phyloP scores from a whole-genome alignment of 2,329 filamentous ascomycete genomes.

The Ophiostoma ulmi region DNA sequence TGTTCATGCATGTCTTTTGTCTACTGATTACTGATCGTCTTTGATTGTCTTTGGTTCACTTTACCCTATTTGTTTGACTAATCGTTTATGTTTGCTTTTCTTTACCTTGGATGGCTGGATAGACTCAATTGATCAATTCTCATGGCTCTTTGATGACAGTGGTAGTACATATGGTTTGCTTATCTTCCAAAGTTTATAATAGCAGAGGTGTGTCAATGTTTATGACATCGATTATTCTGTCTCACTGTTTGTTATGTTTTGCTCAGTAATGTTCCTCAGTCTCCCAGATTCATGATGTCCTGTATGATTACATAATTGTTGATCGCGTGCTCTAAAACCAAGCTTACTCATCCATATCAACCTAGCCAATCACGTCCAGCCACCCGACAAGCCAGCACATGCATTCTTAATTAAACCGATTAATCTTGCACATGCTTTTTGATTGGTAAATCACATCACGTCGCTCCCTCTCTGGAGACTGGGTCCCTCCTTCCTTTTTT shows the following conservation, averaged over 20 bases:
- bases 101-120: background rate
- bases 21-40: background rate
- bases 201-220: background rate
- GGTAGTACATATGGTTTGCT: background rate
- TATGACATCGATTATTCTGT: background rate
- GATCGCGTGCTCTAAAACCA: background rate
- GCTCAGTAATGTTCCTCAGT: background rate
- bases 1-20: background rate
- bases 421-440: background rate
- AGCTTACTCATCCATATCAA: background rate
- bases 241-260: background rate
- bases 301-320: background rate
- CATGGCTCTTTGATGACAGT: background rate
- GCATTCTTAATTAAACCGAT: background rate
- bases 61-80: background rate
- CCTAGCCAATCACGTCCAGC: background rate
- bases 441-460: background rate
- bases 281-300: background rate
- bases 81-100: background rate
- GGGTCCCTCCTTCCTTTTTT: background rate
- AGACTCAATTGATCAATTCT: background rate
- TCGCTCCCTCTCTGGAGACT: background rate
- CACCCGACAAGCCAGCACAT: conserved; percentile 4
- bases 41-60: background rate
- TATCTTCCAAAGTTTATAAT: background rate